phyloP scores from a whole-genome alignment of 768 basidiomycete species.

The Peribolospora baueri region DNA sequence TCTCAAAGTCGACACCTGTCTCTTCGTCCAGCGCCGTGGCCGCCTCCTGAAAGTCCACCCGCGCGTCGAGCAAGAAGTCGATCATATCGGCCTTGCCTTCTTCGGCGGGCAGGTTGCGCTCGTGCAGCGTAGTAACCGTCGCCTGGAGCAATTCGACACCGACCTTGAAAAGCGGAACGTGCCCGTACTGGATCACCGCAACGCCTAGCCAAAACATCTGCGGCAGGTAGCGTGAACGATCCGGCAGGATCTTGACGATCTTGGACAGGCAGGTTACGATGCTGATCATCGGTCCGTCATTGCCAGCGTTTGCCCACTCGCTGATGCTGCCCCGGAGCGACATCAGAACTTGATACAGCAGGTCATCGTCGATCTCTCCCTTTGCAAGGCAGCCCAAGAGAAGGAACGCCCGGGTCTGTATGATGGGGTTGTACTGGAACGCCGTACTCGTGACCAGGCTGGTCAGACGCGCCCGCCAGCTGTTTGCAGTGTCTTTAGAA shows the following conservation, averaged over 20 bases:
- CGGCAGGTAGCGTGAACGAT: constrained; percentile 44
- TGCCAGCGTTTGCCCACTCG: constrained; percentile 32
- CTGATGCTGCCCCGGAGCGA: constrained; percentile 50
- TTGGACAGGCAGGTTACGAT: constrained; percentile 70
- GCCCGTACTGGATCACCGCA: constrained; percentile 52
- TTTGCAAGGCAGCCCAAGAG: constrained; percentile 59
- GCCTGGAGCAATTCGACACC: constrained; percentile 40
- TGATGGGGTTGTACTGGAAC: constrained; percentile 64
- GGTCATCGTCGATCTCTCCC: constrained; percentile 71
- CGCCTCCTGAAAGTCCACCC: constrained; percentile 35
- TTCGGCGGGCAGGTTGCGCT: constrained; percentile 16
- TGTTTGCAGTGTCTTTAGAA: constrained; percentile 42
- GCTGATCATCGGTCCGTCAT: constrained; percentile 46
- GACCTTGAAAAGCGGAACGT: constrained; percentile 38
- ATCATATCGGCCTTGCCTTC: constrained; percentile 13
- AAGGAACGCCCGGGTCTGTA: constrained; percentile 71
- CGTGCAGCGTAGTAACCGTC: constrained; percentile 39
- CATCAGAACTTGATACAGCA: constrained; percentile 76
- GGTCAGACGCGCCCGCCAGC: constrained; percentile 89
- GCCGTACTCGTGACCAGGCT: constrained; percentile 63
- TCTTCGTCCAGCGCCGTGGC: constrained; percentile 53
- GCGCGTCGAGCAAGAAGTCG: constrained; percentile 27
- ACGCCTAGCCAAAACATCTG: constrained; percentile 74
- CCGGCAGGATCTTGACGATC: constrained; percentile 43
- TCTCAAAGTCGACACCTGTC: constrained; percentile 50